These are phyloP conservation scores for Hanseniaspora sp. DNA, from an alignment of 1,139 yeast species.

Conservation along the genomic window DNA sequence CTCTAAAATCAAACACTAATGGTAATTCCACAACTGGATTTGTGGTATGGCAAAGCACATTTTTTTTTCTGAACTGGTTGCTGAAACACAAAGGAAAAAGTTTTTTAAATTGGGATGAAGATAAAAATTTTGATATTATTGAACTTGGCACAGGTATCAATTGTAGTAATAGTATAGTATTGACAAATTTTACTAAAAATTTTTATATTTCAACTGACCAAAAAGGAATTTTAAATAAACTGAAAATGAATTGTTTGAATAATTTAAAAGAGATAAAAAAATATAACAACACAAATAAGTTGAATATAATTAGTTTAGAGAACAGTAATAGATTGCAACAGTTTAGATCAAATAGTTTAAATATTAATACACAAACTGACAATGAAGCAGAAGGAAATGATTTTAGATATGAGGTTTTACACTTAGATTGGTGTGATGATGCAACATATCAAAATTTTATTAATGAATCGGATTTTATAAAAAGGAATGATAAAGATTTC, in stretches of 20 bases:
- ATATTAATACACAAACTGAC: neutral
- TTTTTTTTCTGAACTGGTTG: slow-evolving; percentile 27
- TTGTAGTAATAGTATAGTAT: slow-evolving; percentile 23
- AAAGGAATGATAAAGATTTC: neutral
- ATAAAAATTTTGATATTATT: slow-evolving; percentile 19
- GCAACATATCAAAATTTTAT: slow-evolving; percentile 24
- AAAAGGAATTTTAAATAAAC: slow-evolving; percentile 24
- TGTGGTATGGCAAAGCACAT: slow-evolving; percentile 29
- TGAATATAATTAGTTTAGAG: neutral
- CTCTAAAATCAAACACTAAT: slow-evolving; percentile 25
- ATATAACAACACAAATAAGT: slow-evolving; percentile 18
- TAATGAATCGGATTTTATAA: neutral
- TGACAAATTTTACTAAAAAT: slow-evolving; percentile 24
- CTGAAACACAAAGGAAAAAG: slow-evolving; percentile 22
- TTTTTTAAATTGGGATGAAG: slow-evolving; percentile 16
- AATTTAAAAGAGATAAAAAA: slow-evolving; percentile 23
- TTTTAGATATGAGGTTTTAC: slow-evolving; percentile 22
- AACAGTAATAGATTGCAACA: neutral
- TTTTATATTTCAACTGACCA: slow-evolving; percentile 28
- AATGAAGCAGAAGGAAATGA: neutral
- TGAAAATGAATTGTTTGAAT: slow-evolving; percentile 23
- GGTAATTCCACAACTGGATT: slow-evolving; percentile 30
- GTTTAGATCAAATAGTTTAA: neutral
- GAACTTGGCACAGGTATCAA: slow-evolving; percentile 29
- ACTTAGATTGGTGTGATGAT: slow-evolving; percentile 26